Percentiles rank a stretch among this genome's conserved stretches.
Conservation (phyloP, 2,329 filamentous ascomycete species). For the Claviceps humidiphila region DNA sequence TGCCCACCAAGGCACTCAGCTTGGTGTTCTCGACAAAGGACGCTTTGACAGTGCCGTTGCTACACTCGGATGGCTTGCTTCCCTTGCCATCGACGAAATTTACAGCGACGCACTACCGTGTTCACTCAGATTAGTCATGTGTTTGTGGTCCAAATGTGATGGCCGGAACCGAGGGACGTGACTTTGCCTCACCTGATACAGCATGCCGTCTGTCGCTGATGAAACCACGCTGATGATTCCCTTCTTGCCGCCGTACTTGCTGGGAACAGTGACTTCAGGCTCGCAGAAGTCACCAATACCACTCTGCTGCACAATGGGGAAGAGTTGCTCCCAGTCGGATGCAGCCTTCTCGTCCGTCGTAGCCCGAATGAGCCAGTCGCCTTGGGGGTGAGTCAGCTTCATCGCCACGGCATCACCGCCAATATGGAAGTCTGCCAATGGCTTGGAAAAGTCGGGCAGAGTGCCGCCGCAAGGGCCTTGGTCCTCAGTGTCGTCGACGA, state of each 20-base stretch:
- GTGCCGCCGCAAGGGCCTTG: constrained; percentile 42
- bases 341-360: constrained; percentile 35
- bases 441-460: constrained; percentile 29
- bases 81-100: constrained; percentile 37
- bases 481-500: constrained; percentile 30
- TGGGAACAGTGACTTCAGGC: constrained; percentile 32
- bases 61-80: constrained; percentile 19
- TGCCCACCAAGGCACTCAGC: constrained; percentile 21
- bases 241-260: constrained; percentile 38
- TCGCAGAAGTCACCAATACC: constrained; percentile 43
- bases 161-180: not conserved
- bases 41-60: constrained; percentile 20
- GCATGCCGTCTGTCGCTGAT: constrained; percentile 39
- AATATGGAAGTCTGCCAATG: constrained; percentile 43
- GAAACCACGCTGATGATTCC: constrained; percentile 40
- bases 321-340: constrained; percentile 41
- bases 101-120: constrained; percentile 36
- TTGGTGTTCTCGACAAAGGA: constrained; percentile 19
- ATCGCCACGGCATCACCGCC: constrained; percentile 39
- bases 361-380: constrained; percentile 44
- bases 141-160: not conserved
- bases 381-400: constrained; percentile 35
- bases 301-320: constrained; percentile 39
- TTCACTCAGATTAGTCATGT: not conserved
- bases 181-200: constrained; percentile 36